Evolutionary conservation across 768 basidiomycete genomes (phyloP), one percentile per base, ranked within the genome.

Genomic region (Chiua virens): DNA sequence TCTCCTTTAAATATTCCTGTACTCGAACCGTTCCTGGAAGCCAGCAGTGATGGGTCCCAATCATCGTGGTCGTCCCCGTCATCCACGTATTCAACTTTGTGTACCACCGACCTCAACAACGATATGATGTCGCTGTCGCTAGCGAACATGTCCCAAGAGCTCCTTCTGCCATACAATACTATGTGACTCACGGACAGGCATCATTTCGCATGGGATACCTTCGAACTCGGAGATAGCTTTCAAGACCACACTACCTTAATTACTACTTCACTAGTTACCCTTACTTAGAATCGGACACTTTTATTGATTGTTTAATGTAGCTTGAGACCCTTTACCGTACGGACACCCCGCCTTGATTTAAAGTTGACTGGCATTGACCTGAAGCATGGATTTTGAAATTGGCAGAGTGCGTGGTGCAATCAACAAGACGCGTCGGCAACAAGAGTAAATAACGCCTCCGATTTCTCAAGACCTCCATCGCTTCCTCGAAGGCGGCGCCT

Each of bases 401-500:
- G 30, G 4, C 13, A 30, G 30, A 25, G 25, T 25, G 34, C n/a
- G n/a, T n/a, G n/a, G n/a, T 45, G 45, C 14, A 30, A 39, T 53
- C 60, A 61, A 47, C 49, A 9, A 45, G 50, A 53, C 53, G 50
- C 59, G 59, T 52, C 32, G 17, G 54, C 52, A 68, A 66, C 58
- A 65, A 49, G 39, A 8, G 63, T 51, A 68, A 65, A 65, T 63
- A 65, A 54, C 47, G 38, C 50, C 60, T 37, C 22, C 27, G 45
- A 54, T 42, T 54, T 62, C 54, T 47, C 56, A 55, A 50, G 28
- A 14, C 21, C 45, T 8, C 21, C 34, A 25, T 9, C 8, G 36
- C 11, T 5, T n/a, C 34, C 47, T 38, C 18, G 15, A 46, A 44
- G 39, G 28, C 35, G 32, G 47, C 54, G 45, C 53, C 51, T 53